These are phyloP conservation scores for Colletotrichum shisoi DNA, from an alignment of 2,329 filamentous ascomycete genomes.

Conservation along the genomic window DNA sequence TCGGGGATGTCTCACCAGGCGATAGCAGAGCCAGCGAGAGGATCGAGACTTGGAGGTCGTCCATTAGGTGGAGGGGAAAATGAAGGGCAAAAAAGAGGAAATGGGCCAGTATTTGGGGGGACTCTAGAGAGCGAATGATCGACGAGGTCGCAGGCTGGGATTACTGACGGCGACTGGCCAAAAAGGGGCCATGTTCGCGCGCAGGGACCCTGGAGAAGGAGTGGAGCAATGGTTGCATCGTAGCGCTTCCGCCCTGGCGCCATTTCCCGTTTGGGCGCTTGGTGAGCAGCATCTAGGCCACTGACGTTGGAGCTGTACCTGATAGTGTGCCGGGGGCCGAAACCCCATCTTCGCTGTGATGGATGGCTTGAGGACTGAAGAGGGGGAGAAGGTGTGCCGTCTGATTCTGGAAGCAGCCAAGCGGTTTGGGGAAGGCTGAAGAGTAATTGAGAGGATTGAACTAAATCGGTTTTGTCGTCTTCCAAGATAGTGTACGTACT, in stretches of 20 bases:
- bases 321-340: slow-evolving; percentile 26
- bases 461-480: too few relatives aligned
- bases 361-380: slow-evolving; percentile 3
- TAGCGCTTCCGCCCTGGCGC: slow-evolving; percentile 29
- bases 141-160: slow-evolving; percentile 33
- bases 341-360: slow-evolving; percentile 3
- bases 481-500: too few relatives aligned
- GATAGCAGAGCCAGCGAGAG: slow-evolving; percentile 21
- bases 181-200: slow-evolving; percentile 37
- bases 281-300: slow-evolving; percentile 22
- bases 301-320: slow-evolving; percentile 25
- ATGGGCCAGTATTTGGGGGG: slow-evolving; percentile 29
- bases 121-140: slow-evolving; percentile 28
- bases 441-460: not conserved
- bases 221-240: slow-evolving; percentile 27
- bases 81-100: slow-evolving; percentile 36
- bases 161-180: slow-evolving; percentile 35
- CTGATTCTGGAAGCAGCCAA: not conserved
- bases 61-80: slow-evolving; percentile 31
- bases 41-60: slow-evolving; percentile 23
- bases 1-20: slow-evolving; percentile 36
- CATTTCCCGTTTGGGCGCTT: slow-evolving; percentile 37
- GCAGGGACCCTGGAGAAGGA: slow-evolving; percentile 25
- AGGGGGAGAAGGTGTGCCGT: too few relatives aligned
- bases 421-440: not conserved